A percentile compares a stretch with the other conserved stretches of the same genome.
Conservation (phyloP, 768 basidiomycete species). For the Auricularia auricula-judae region DNA sequence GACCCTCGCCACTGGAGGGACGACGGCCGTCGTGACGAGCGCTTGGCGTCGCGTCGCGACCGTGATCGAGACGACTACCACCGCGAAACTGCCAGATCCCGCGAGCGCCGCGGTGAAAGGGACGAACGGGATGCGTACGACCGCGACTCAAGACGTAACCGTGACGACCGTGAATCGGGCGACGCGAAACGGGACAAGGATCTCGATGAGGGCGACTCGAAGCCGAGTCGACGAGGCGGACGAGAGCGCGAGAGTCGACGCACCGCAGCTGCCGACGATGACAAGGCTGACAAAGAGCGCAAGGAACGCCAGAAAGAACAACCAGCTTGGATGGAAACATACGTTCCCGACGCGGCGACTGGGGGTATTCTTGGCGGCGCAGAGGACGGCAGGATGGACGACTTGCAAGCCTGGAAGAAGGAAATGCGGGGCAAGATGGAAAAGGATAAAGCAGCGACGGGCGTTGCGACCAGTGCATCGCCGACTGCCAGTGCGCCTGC, state of each 20-base stretch:
- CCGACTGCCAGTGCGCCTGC: not conserved
- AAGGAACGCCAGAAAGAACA: conserved; percentile 47
- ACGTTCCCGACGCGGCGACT: conserved; percentile 47
- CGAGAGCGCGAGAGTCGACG: not conserved
- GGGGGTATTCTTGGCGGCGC: conserved; percentile 43
- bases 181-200: conserved; percentile 30
- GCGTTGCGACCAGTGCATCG: conserved; percentile 1
- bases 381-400: conserved; percentile 57
- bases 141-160: not conserved
- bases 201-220: conserved; percentile 15
- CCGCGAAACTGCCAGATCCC: conserved; percentile 45
- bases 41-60: conserved; percentile 51
- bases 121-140: conserved; percentile 22
- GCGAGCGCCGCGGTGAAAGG: conserved; percentile 25
- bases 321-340: conserved; percentile 88
- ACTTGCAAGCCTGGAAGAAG: conserved; percentile 83
- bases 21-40: conserved; percentile 72
- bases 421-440: conserved; percentile 66
- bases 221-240: not conserved
- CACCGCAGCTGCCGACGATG: conserved; percentile 22
- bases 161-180: conserved; percentile 12
- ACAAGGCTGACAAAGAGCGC: conserved; percentile 37
- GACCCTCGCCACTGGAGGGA: conserved; percentile 72
- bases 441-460: conserved; percentile 32
- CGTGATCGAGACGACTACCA: conserved; percentile 61